Conservation (phyloP, 192 early-diverging fungal species). For the Coemansia sp. region DNA sequence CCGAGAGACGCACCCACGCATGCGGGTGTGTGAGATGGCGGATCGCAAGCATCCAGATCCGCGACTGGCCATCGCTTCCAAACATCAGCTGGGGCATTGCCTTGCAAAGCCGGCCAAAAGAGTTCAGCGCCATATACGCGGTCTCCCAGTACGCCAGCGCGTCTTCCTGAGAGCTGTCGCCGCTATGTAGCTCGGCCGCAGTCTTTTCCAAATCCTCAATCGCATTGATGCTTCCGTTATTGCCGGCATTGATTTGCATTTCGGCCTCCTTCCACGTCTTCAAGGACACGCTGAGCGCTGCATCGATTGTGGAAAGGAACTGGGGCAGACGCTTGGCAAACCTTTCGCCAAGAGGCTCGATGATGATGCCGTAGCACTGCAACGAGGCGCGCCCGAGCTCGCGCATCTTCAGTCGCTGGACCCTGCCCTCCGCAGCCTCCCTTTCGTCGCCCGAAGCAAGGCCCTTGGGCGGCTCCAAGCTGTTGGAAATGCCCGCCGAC, state of each 20-base stretch:
- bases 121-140: constrained; percentile 77
- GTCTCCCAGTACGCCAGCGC: constrained; percentile 76
- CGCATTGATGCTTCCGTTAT: constrained; percentile 5
- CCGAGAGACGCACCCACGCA: constrained; percentile 79
- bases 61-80: constrained; percentile 44
- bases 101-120: constrained; percentile 70
- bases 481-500: constrained; percentile 54
- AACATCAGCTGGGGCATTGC: constrained; percentile 57
- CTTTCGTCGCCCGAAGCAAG: constrained; percentile 2
- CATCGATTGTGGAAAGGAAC: constrained; percentile 56
- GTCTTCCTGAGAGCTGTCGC: constrained; percentile 50
- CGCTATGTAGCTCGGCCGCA: constrained; percentile 48
- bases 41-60: constrained; percentile 69
- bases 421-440: constrained; percentile 2
- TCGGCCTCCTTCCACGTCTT: constrained; percentile 53
- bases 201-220: constrained; percentile 49
- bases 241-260: constrained; percentile 25
- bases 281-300: constrained; percentile 54
- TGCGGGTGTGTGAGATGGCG: constrained; percentile 83
- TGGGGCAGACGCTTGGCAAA: constrained; percentile 57
- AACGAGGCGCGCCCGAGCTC: constrained; percentile 76
- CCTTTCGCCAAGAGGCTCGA: constrained; percentile 73
- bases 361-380: constrained; percentile 81
- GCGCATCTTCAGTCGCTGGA: constrained; percentile 40
- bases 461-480: not conserved